These are phyloP conservation scores for Oehlia diaphana DNA, from an alignment of 192 early-diverging fungal genomes.

Conservation along the genomic window DNA sequence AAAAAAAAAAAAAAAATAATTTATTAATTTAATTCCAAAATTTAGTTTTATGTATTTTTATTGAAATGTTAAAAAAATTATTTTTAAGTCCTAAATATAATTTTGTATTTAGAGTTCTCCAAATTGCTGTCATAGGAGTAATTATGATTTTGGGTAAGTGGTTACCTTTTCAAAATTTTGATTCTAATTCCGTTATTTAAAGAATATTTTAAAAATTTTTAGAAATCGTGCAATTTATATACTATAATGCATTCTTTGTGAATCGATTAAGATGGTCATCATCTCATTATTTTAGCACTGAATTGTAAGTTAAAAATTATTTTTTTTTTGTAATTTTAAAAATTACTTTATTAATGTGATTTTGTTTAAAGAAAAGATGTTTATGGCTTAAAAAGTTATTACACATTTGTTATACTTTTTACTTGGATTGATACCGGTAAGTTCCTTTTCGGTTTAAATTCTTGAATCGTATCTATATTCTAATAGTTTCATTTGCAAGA, in stretches of 20 bases:
- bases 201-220: background rate
- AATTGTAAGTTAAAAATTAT: background rate
- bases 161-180: background rate
- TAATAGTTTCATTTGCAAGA: background rate
- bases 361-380: background rate
- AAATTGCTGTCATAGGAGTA: background rate
- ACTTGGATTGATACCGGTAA: background rate
- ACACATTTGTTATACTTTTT: background rate
- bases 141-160: background rate
- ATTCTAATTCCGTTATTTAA: background rate
- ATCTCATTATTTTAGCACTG: background rate
- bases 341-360: background rate
- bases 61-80: background rate
- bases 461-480: background rate
- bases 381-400: background rate
- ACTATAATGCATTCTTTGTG: background rate
- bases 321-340: background rate
- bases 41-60: too few species aligned
- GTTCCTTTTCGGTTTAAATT: background rate
- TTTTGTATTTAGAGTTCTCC: background rate
- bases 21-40: too few species aligned
- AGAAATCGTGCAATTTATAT: background rate
- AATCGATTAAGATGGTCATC: background rate
- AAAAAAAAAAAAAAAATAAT: too few species aligned
- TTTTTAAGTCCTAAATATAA: background rate